Conservation (phyloP, 2,329 filamentous ascomycete species). For the Penicillium palitans region DNA sequence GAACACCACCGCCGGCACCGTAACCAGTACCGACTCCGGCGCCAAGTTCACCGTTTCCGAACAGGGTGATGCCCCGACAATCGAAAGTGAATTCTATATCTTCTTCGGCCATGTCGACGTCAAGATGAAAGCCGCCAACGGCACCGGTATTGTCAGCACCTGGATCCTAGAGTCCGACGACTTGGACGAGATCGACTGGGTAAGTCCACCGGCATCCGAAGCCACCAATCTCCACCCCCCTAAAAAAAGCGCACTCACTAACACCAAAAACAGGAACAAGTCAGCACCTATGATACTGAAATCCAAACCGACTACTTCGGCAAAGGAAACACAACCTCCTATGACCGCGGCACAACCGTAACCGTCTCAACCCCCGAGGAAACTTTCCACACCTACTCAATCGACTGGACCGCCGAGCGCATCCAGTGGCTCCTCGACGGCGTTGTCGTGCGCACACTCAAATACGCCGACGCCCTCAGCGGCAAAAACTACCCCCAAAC, state of each 20-base stretch:
- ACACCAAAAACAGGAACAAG: conserved; percentile 33
- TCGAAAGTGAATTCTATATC: conserved; percentile 91
- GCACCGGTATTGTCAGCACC: conserved; percentile 87
- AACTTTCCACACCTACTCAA: conserved; percentile 47
- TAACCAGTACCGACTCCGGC: conserved; percentile 69
- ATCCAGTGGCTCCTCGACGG: conserved; percentile 68
- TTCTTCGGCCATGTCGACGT: conserved; percentile 95
- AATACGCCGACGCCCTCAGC: conserved; percentile 59
- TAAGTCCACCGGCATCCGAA: conserved; percentile 60
- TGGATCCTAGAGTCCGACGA: conserved; percentile 85
- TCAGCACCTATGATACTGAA: conserved; percentile 38
- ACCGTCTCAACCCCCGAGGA: conserved; percentile 59
- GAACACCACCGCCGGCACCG: conserved; percentile 65
- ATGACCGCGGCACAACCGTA: conserved; percentile 83
- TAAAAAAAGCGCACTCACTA: background rate
- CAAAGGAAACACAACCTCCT: conserved; percentile 76
- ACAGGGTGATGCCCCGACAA: conserved; percentile 79
- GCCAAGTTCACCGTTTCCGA: conserved; percentile 76
- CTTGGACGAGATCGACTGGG: conserved; percentile 95
- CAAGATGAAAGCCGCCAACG: conserved; percentile 80
- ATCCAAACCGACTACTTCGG: conserved; percentile 92
- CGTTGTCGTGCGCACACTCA: conserved; percentile 61
- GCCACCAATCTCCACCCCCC: no score
- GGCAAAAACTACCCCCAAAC: conserved; percentile 68
- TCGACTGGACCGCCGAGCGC: conserved; percentile 67